phyloP scores from a whole-genome alignment of 768 basidiomycete genomes.

The Termitomyces sp. region DNA sequence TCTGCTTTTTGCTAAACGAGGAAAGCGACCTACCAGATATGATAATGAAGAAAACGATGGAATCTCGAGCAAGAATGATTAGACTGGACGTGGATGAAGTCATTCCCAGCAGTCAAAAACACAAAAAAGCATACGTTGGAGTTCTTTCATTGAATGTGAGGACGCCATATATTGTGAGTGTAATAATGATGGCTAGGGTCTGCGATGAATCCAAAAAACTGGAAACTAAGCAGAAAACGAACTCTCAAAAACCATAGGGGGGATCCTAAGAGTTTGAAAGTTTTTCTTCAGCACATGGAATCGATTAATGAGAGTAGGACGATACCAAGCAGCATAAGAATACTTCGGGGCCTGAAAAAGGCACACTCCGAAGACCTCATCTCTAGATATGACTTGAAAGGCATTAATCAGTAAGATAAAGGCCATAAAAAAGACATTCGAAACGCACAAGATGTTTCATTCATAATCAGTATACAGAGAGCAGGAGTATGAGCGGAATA shows the following conservation, averaged over 20 bases:
- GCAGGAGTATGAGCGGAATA: too few species aligned
- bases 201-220: neutral
- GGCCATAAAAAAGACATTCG: too few species aligned
- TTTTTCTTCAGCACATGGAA: too few species aligned
- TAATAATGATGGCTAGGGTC: neutral
- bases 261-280: too few species aligned
- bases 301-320: too few species aligned
- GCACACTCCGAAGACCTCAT: too few species aligned
- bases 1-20: neutral
- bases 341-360: too few species aligned
- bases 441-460: too few species aligned
- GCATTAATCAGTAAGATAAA: too few species aligned
- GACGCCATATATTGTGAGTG: neutral
- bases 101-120: neutral
- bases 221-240: neutral
- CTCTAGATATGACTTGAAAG: too few species aligned
- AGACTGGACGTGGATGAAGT: neutral
- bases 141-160: neutral
- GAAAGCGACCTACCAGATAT: neutral
- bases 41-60: neutral
- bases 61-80: neutral
- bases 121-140: neutral
- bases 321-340: too few species aligned
- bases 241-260: neutral
- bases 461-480: too few species aligned